A percentile compares a stretch with the other conserved stretches of the same genome.
Conservation (phyloP, 371 early-diverging fungal species). For the Smittium culicis region DNA sequence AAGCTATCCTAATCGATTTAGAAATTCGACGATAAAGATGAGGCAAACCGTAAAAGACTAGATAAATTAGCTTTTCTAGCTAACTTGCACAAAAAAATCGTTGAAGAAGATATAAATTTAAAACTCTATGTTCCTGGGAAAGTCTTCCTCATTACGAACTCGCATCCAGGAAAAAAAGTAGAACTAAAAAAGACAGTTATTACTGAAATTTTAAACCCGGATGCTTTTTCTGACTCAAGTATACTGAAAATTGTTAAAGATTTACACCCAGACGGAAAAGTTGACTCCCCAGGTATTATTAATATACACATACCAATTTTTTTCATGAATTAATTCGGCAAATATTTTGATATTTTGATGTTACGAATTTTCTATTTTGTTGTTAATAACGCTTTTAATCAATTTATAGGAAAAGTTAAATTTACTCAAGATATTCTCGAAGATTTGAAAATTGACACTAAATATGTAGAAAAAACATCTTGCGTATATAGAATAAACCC, state of each 20-base stretch:
- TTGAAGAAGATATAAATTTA: background rate
- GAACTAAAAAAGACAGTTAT: background rate
- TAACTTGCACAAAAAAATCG: background rate
- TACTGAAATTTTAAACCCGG: background rate
- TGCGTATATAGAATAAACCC: background rate
- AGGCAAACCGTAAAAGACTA: constrained; percentile 13
- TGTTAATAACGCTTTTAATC: too few species aligned
- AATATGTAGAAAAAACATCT: background rate
- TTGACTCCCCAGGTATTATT: background rate
- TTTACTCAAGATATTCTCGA: too few species aligned
- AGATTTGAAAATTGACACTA: too few species aligned
- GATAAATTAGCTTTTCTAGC: background rate
- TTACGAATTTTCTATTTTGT: too few species aligned
- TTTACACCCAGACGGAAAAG: background rate
- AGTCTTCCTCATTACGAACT: constrained; percentile 1
- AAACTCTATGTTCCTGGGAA: constrained; percentile 11
- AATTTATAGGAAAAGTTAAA: too few species aligned
- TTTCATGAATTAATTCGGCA: too few species aligned
- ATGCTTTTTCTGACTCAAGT: background rate
- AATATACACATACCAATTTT: too few species aligned
- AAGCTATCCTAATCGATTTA: too few species aligned
- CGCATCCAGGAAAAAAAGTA: background rate
- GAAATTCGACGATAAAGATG: constrained; percentile 12
- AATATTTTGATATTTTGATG: too few species aligned
- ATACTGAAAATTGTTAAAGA: constrained; percentile 1